These are phyloP conservation scores for Thuja plicata DNA, from an alignment of 83 land plant genomes.

Conservation along the genomic window DNA sequence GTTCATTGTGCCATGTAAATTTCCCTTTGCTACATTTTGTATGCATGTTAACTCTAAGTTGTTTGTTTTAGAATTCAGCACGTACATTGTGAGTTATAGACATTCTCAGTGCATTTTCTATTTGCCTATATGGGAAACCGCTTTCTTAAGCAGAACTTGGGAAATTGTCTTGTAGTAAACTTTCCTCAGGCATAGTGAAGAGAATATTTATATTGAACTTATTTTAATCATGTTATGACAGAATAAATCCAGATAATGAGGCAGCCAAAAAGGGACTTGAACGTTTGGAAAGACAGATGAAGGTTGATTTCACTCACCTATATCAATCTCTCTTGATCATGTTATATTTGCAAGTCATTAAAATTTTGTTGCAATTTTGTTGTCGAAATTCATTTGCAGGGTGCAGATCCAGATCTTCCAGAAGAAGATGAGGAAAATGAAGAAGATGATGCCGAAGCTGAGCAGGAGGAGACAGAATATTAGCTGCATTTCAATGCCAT, in stretches of 20 bases:
- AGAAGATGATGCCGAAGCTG: conserved; percentile 89
- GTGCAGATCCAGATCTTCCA: conserved; percentile 92
- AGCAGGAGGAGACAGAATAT: conserved; percentile 73
- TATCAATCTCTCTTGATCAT: not conserved
- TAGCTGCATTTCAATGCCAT: not conserved
- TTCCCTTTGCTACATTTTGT: not conserved
- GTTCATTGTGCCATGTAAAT: not conserved
- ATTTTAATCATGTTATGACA: conserved; percentile 19
- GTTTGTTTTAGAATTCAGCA: not conserved
- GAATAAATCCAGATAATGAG: conserved; percentile 89
- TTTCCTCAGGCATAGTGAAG: not conserved
- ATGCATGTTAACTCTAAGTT: not conserved
- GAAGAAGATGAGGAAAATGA: conserved; percentile 97
- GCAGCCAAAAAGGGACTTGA: conserved; percentile 93
- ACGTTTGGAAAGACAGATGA: conserved; percentile 95
- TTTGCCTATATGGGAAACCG: not conserved
- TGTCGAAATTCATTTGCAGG: conserved; percentile 37
- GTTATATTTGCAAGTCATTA: not conserved
- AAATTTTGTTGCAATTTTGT: not conserved
- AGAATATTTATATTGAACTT: not conserved
- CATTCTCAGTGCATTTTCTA: not conserved
- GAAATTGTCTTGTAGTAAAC: not conserved
- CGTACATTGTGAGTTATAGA: not conserved
- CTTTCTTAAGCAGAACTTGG: not conserved
- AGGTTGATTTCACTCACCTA: conserved; percentile 41